Evolutionary conservation across 768 basidiomycete species (phyloP).

Genomic region (Auricularia auricula-judae): DNA sequence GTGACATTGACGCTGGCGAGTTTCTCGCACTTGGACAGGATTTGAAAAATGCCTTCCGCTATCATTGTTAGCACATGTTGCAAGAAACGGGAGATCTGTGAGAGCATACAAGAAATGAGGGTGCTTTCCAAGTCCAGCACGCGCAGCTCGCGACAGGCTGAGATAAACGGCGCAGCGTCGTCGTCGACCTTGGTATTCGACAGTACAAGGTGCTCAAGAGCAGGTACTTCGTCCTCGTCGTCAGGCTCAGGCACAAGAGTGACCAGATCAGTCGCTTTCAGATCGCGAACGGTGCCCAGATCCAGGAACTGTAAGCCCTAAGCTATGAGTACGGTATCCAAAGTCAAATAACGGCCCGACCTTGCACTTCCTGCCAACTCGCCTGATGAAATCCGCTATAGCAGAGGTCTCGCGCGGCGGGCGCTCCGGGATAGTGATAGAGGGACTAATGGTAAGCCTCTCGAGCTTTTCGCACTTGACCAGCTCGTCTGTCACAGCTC

Average conservation of each 20-base stretch:
- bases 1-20: constrained; percentile 51
- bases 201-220: constrained; percentile 38
- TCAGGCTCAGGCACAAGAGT: constrained; percentile 31
- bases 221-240: constrained; percentile 17
- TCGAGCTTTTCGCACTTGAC: too few relatives aligned
- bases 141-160: constrained; percentile 36
- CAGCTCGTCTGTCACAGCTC: constrained; percentile 17
- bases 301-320: constrained; percentile 39
- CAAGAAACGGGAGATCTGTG: neutral
- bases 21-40: constrained; percentile 45
- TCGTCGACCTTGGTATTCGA: constrained; percentile 57
- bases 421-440: too few relatives aligned
- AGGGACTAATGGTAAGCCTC: too few relatives aligned
- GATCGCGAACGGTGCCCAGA: constrained; percentile 37
- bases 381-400: constrained; percentile 34
- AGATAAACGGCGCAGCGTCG: constrained; percentile 38
- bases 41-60: constrained; percentile 44
- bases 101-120: constrained; percentile 43
- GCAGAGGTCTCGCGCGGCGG: constrained; percentile 21
- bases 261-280: constrained; percentile 41
- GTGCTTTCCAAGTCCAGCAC: constrained; percentile 46
- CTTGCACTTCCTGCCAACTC: constrained; percentile 50
- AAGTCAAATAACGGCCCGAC: constrained; percentile 19
- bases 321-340: constrained; percentile 4
- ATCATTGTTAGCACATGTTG: neutral